Evolutionary conservation across 2,329 filamentous ascomycete genomes (phyloP), one percentile per base, ranked within the genome.

Genomic region (Graphium sp.): DNA sequence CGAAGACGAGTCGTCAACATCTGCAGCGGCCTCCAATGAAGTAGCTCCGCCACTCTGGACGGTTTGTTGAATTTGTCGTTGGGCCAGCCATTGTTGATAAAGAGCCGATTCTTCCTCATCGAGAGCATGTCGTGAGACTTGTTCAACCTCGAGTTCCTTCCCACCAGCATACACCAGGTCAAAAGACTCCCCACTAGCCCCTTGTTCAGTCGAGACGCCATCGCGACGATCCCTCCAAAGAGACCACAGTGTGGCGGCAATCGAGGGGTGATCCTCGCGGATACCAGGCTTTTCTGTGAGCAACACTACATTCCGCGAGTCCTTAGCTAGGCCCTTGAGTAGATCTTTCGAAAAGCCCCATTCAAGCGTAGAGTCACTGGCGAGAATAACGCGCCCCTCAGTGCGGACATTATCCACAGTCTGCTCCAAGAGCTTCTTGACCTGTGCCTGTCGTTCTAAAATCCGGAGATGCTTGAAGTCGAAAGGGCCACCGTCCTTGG

Each of bases 291-390:
- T 70, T 41, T 95, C 85, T 0, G 87, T 94, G 24, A 98, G 53
- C 30, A 98, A 72, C 20, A 98, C 67, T 25, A 95, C 56, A 46
- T 94, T 98, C 23, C 74, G 72, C 2, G 75, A 58, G 37, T 91
- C 79, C 33, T 68, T 63, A 0, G 83, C 83, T 31, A 98, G 62
- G 7, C 65, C 63, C 37, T 68, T 72, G 27, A 98, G 55, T 1
- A 85, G 62, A 30, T 87, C 74, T 42, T 78, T 82, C 0, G 89
- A 91, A 44, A 93, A 92, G 0, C 89, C 89, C 89, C 89, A 98
- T 41, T 93, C 83, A 13, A 95, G 55, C 18, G 81, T 91, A 4
- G 74, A 68, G 47, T 95, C 87, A 40, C 83, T 94, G 3, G 89
- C 85, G 32, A 98, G 60, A 29, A 98, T 89, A 11, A 98, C 84